Base-by-base conservation (phyloP, 2,329 filamentous ascomycete genomes). In the Xylaria digitata region DNA sequence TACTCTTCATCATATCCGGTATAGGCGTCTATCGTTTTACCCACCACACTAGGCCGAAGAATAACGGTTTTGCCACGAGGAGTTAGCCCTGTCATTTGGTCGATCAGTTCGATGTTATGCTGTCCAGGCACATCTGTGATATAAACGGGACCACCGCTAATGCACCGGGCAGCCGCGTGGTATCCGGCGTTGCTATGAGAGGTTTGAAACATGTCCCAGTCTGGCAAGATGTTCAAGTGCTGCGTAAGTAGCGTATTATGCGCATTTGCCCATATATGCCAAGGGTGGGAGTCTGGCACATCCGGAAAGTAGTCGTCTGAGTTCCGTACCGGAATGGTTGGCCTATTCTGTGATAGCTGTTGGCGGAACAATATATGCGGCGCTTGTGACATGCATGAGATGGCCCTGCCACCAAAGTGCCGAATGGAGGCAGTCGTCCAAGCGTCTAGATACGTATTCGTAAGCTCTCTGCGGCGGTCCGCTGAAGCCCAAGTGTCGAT, bases 191-290 rank as follows among this genome's bases (percentile, higher is more conserved):
- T 97, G 26, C 84, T 81, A 67, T 89, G 86, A 1, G 81, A 80
- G 0, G 88, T 89, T 72, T 90, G 88, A 75, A 90, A 90, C 88
- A 90, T 90, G 71, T 90, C 88, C 87, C 88, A 90, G 78, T 97
- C 94, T 0, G 96, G 95, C 0, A 98, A 80, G 0, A 93, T 87
- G 72, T 97, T 97, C 37, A 98, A 83, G 75, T 96, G 90, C 69
- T 93, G 89, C 1, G 91, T 94, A 15, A 98, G 83, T 0, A 98
- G 83, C 37, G 88, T 85, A 77, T 97, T 97, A 79, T 97, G 92
- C 0, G 95, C 95, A 76, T 98, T 99, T 70, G 91, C 89, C 84
- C 96, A 99, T 42, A 98, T 86, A 78, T 99, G 96, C 95, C 96
- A 99, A 0, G 94, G 88, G 69, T 99, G 96, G 6, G 91, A 93